Evolutionary conservation across 23 red algal species (phyloP), one percentile per base, ranked within the genome.

Genomic region (Gracilaria domingensis): DNA sequence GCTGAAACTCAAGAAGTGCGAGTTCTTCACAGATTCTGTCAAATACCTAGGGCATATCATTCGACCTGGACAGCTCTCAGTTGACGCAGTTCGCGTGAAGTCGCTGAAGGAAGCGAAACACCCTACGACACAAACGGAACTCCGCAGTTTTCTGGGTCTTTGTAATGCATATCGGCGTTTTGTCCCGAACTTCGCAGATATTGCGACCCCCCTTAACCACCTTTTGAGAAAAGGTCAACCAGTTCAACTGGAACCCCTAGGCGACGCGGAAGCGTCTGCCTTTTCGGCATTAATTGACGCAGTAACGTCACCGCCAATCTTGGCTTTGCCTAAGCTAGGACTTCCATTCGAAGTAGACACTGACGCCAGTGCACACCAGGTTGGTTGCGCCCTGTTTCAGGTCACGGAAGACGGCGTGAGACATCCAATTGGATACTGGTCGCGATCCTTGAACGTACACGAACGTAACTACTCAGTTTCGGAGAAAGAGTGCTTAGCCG

Each of bases 391-490:
- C 13, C 49, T 93, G 14, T 51, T 84, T 35, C 80, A 93, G 33
- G 54, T 79, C 45, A 64, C 77, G 39, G 64, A 8, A 44, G 48
- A 65, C 90, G 66, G 90, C 3, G 65, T 50, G 0, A 13, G 8
- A 30, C 25, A 36, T 2, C 90, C 65, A 14, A 83, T 93, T 11
- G 66, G 90, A 12, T 91, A 91, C 40, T 91, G 38, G 64, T 75
- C 36, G 8, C 88, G 77, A 13, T 48, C 64, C 5, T 30, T 91
- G 34, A 24, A 8, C 23, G 59, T 76, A 21, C 30, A 61, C 32
- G 56, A 82, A 71, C 35, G 55, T 42, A 36, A 59, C 40, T 91
- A 91, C 69, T 44, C 57, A 16, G 25, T 57, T 8, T 76, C 60
- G 34, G 73, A 90, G 65, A 47, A 42, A 54, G 73, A 90, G 50